Conservation (phyloP, 164 flowering plant species). For the Saururus chinensis region DNA sequence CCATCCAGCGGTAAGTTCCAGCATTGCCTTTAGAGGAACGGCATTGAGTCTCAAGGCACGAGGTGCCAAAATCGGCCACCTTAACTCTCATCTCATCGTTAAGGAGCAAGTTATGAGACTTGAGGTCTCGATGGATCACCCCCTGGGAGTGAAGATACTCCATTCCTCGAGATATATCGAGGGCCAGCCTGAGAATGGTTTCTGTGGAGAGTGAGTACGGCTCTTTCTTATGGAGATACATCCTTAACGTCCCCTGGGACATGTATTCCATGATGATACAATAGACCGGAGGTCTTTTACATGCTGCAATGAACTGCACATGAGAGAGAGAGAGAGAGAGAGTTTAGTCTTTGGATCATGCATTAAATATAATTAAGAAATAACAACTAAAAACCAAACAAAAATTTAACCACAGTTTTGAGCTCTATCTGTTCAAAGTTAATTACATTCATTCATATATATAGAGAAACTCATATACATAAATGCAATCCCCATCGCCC, state of each 20-base stretch:
- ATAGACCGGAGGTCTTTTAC: conserved; percentile 84
- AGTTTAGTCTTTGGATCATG: too few species aligned
- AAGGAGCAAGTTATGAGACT: conserved; percentile 74
- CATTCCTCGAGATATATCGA: conserved; percentile 92
- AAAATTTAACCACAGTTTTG: too few species aligned
- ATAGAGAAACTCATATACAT: too few species aligned
- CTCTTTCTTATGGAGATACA: conserved; percentile 89
- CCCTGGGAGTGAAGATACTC: conserved; percentile 94
- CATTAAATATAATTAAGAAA: too few species aligned
- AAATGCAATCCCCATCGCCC: too few species aligned
- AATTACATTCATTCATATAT: too few species aligned
- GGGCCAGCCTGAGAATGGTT: conserved; percentile 76
- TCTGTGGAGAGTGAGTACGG: conserved; percentile 82
- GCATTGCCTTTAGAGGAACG: conserved; percentile 61
- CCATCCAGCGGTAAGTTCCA: conserved; percentile 99
- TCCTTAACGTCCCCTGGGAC: conserved; percentile 90
- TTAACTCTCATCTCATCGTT: conserved; percentile 90
- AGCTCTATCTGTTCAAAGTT: too few species aligned
- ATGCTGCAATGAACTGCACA: conserved; percentile 87
- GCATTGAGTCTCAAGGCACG: conserved; percentile 81
- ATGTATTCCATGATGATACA: conserved; percentile 93
- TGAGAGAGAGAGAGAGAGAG: too few species aligned
- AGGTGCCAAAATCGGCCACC: conserved; percentile 94
- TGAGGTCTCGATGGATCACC: conserved; percentile 88
- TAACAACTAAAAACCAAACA: too few species aligned